Base-by-base conservation (phyloP, 768 basidiomycete species). In the Termitomyces sp. region DNA sequence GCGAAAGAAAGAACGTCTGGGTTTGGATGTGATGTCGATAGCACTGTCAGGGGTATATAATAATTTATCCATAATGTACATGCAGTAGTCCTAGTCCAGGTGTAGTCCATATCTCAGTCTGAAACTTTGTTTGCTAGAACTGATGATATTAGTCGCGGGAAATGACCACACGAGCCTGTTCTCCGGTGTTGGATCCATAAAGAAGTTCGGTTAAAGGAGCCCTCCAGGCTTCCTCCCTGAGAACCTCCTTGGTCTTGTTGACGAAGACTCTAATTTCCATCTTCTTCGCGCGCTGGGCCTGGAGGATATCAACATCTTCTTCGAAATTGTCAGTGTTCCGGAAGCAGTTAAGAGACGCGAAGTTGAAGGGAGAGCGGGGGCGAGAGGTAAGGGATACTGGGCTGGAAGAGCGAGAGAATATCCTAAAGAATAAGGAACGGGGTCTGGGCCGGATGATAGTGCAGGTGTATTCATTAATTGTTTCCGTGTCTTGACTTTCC, bases 401-500 rank as follows among this genome's bases (percentile, higher is more conserved):
- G 58, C 64, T 63, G 23, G 69, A 69, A 0, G 73, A 66, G 17
- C 69, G 63, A 30, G 73, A 64, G 54, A 74, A 66, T 53, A 64
- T 60, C 31, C 69, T 60, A 43, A 72, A 48, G 53, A 64, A 55
- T 17, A 69, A 45, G 11, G 70, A 59, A 44, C 63, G 67, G 1
- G 71, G 55, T 14, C 58, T 33, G 5, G 73, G 73, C n/a, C 70
- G 71, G 53, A 77, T 68, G 63, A 71, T 69, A 46, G 70, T 74
- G 55, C 73, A 73, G 38, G 70, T 60, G 59, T 66, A 64, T 56
- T 70, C 66, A 6, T 73, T 64, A 57, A 67, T 66, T 48, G 56
- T 62, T 2, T 63, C 66, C 28, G 68, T 67, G 5, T 66, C 63
- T 8, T 56, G 23, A 28, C 23, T 26, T 35, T 44, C 30, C 5